phyloP scores from a whole-genome alignment of 305 asterid species.

The Solanum hybrid region DNA sequence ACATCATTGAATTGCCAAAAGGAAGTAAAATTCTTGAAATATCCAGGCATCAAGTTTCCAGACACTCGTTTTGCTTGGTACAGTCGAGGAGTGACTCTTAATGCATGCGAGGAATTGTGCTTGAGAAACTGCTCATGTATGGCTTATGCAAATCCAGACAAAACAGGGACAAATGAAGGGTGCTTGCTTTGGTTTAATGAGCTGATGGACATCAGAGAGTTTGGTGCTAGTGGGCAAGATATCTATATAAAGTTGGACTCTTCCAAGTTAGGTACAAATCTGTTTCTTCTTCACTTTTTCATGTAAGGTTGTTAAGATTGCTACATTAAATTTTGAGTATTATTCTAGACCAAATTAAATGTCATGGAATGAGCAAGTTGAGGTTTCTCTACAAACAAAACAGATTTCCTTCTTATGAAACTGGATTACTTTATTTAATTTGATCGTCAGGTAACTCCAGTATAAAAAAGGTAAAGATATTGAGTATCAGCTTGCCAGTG shows the following conservation, averaged over 20 bases:
- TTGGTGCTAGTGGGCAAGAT: conserved; percentile 6
- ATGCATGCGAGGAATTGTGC: conserved; percentile 26
- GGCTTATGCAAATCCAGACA: conserved; percentile 27
- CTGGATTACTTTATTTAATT: not conserved
- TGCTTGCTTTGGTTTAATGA: conserved; percentile 42
- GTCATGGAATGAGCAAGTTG: not conserved
- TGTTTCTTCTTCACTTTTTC: not conserved
- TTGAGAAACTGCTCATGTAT: conserved; percentile 27
- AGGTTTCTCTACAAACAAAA: not conserved
- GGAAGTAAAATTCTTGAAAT: conserved; percentile 25
- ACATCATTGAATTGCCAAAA: conserved; percentile 11
- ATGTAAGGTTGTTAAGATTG: not conserved
- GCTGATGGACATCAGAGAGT: conserved; percentile 28
- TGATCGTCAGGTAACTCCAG: not conserved
- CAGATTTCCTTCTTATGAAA: not conserved
- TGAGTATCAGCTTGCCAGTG: not conserved
- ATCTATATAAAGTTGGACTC: conserved; percentile 16
- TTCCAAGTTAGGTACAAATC: conserved; percentile 16
- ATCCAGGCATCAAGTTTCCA: conserved; percentile 25
- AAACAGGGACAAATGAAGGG: conserved; percentile 21
- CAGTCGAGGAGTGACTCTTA: conserved; percentile 18
- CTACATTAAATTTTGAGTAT: not conserved
- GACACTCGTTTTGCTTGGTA: conserved; percentile 15
- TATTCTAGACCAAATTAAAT: not conserved
- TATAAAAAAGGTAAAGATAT: not conserved